phyloP scores from a whole-genome alignment of 768 basidiomycete species.

The Tubosaeta sp. region DNA sequence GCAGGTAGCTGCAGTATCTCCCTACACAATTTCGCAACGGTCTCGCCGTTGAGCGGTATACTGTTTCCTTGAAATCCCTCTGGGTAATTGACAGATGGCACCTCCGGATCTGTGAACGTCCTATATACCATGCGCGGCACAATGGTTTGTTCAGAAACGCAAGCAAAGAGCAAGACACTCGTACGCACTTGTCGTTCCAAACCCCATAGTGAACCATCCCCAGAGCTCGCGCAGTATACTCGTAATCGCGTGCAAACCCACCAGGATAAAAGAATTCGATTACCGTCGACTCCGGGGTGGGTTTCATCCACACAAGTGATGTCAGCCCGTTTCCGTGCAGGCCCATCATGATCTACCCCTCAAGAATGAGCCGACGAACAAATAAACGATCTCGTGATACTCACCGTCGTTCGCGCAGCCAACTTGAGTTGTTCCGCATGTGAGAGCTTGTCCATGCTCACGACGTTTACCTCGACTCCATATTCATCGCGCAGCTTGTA shows the following conservation, averaged over 20 bases:
- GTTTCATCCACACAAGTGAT: conserved; percentile 89
- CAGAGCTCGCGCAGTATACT: conserved; percentile 73
- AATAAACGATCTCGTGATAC: conserved; percentile 20
- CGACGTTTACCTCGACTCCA: conserved; percentile 86
- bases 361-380: neutral
- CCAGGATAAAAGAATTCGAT: conserved; percentile 88
- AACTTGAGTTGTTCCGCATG: conserved; percentile 76
- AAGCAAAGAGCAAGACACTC: neutral
- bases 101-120: conserved; percentile 67
- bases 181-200: conserved; percentile 65
- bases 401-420: conserved; percentile 81
- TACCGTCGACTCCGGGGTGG: conserved; percentile 74
- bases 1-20: conserved; percentile 40
- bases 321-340: conserved; percentile 93
- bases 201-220: conserved; percentile 85
- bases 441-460: conserved; percentile 77
- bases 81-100: conserved; percentile 69
- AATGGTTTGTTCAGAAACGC: neutral
- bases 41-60: conserved; percentile 76
- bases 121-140: conserved; percentile 35
- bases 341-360: conserved; percentile 81
- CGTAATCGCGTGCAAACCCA: conserved; percentile 85
- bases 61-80: conserved; percentile 86
- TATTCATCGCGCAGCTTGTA: conserved; percentile 62
- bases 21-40: conserved; percentile 57